Conservation (phyloP, 2,329 filamentous ascomycete species). For the Xylariaceae sp. region DNA sequence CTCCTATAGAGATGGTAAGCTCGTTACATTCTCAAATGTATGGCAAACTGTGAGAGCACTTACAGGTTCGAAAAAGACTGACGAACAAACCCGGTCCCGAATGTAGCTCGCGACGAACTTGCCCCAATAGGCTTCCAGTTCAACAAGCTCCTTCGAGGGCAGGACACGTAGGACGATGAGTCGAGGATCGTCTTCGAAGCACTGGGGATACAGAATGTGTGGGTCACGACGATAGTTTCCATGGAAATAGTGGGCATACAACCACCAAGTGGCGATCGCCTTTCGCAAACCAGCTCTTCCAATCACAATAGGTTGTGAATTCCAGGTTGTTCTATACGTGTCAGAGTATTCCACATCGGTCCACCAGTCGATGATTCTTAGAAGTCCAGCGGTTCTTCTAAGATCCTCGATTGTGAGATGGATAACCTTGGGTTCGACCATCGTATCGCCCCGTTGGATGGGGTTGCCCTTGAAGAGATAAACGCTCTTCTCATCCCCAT, state of each 20-base stretch:
- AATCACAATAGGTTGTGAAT: constrained; percentile 41
- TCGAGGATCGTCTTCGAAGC: constrained; percentile 25
- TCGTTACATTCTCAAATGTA: neutral
- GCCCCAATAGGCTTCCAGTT: constrained; percentile 27
- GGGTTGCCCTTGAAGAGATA: no score
- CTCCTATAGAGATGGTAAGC: neutral
- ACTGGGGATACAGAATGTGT: constrained; percentile 11
- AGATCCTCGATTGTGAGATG: no score
- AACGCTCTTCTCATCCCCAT: no score
- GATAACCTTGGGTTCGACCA: no score
- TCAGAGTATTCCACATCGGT: constrained; percentile 18
- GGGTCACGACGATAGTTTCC: constrained; percentile 31
- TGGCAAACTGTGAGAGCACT: neutral
- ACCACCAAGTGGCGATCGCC: constrained; percentile 51
- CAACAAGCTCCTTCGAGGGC: constrained; percentile 28
- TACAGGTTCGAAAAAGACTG: neutral
- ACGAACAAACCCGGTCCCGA: neutral
- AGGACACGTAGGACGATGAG: constrained; percentile 28
- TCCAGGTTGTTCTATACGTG: constrained; percentile 5
- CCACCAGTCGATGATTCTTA: constrained; percentile 34
- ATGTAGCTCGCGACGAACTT: constrained; percentile 28
- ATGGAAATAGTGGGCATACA: constrained; percentile 50
- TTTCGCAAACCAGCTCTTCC: constrained; percentile 46
- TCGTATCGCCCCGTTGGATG: no score
- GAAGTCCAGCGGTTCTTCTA: no score